Conservation (phyloP, 805 yeast species). For the Myxozyma monticola region DNA sequence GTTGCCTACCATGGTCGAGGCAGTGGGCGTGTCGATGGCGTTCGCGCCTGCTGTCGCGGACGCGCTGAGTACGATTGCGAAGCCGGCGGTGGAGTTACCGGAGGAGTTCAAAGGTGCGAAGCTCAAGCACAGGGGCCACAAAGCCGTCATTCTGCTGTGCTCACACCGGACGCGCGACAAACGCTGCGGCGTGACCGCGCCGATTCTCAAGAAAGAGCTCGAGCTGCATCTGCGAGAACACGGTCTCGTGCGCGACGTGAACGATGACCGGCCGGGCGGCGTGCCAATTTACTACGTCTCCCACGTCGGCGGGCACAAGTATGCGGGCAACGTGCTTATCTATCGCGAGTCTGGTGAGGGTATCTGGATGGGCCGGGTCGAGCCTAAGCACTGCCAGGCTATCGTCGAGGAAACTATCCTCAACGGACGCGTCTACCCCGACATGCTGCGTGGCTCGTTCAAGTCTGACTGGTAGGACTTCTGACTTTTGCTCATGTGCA, state of each 20-base stretch:
- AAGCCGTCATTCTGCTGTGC: constrained; percentile 65
- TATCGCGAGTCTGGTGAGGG: constrained; percentile 72
- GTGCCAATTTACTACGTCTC: constrained; percentile 68
- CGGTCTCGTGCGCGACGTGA: constrained; percentile 71
- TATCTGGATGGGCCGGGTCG: constrained; percentile 85
- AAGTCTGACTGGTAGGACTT: constrained; percentile 40
- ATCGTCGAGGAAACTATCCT: constrained; percentile 75
- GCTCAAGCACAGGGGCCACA: constrained; percentile 37
- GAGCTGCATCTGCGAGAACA: constrained; percentile 69
- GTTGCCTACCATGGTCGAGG: constrained; percentile 74
- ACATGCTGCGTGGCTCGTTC: constrained; percentile 56
- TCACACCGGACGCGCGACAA: constrained; percentile 91
- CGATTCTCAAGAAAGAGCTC: constrained; percentile 77
- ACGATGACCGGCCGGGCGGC: constrained; percentile 76
- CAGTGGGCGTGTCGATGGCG: constrained; percentile 49
- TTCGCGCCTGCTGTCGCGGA: constrained; percentile 50
- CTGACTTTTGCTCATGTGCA: no score
- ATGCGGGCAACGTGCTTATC: constrained; percentile 82
- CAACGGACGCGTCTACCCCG: constrained; percentile 68
- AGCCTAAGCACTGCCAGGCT: constrained; percentile 71
- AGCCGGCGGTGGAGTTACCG: constrained; percentile 35
- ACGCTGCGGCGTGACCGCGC: constrained; percentile 92
- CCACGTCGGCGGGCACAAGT: constrained; percentile 97
- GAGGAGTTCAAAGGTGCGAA: constrained; percentile 38
- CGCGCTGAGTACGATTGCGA: constrained; percentile 44